Evolutionary conservation across 2,329 filamentous ascomycete genomes (phyloP), one percentile per base, ranked within the genome.

Genomic region (Lecanoromycetidae sp.): DNA sequence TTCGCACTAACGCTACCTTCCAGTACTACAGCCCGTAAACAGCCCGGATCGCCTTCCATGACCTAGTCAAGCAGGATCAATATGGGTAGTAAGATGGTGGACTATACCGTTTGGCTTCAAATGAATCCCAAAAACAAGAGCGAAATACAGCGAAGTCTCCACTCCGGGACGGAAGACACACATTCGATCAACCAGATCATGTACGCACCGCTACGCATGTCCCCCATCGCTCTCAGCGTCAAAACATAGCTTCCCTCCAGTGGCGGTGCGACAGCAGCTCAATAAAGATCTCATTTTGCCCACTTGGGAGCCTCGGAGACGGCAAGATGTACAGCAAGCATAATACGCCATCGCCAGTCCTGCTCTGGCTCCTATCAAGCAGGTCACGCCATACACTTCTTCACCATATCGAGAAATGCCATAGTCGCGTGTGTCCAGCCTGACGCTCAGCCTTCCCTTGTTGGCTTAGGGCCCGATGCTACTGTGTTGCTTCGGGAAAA

Each of bases 221-320:
- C 22, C 19, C 34, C 27, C 1, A 26, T 49, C 19, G 19, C 15
- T 19, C 8, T 39, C 27, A 44, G 12, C 34, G 10, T 29, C 4
- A 27, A 44, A 17, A 33, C 33, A 10, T 37, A 48, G 19, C 12
- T 26, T 7, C 13, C 33, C 19, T 48, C 38, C 40, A 44, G 36
- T 7, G 33, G 19, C 23, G 39, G 39, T 3, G 23, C 22, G n/a
- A 33, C 17, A 7, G 25, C 33, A n/a, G n/a, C n/a, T n/a, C n/a
- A n/a, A n/a, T n/a, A n/a, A n/a, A n/a, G n/a, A n/a, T n/a, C n/a
- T n/a, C n/a, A n/a, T n/a, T n/a, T n/a, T n/a, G n/a, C n/a, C n/a
- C n/a, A n/a, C n/a, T n/a, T n/a, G n/a, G n/a, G n/a, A n/a, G n/a
- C n/a, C n/a, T n/a, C n/a, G 27, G 27, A 30, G 27, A 30, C 8